Conservation (phyloP, 2,329 filamentous ascomycete genomes). For the Xylariaceae sp. region DNA sequence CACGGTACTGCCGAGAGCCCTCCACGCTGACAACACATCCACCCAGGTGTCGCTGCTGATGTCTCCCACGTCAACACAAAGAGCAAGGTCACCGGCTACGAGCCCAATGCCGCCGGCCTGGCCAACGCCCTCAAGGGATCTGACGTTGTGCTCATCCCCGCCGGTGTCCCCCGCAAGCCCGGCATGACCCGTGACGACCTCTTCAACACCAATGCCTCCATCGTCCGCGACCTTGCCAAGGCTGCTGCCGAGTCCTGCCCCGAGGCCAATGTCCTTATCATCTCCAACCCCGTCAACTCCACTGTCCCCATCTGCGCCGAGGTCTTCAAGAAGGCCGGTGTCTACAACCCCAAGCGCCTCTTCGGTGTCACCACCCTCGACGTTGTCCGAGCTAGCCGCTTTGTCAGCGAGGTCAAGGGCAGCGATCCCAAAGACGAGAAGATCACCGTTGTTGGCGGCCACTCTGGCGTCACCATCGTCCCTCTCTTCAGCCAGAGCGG, state of each 20-base stretch:
- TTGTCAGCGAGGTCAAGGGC: slow-evolving; percentile 90
- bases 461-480: slow-evolving; percentile 97
- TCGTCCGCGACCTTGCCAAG: slow-evolving; percentile 97
- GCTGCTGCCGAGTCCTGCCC: slow-evolving; percentile 83
- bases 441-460: slow-evolving; percentile 93
- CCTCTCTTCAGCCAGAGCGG: slow-evolving; percentile 93
- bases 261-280: slow-evolving; percentile 93
- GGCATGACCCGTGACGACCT: slow-evolving; percentile 99
- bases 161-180: slow-evolving; percentile 97
- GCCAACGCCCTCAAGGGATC: slow-evolving; percentile 75
- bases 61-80: slow-evolving; percentile 99
- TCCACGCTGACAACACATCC: slow-evolving; percentile 1
- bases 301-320: slow-evolving; percentile 97
- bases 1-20: neutral
- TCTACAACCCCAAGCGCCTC: slow-evolving; percentile 99
- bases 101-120: slow-evolving; percentile 71
- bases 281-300: slow-evolving; percentile 99
- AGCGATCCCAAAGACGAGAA: slow-evolving; percentile 90
- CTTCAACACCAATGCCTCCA: slow-evolving; percentile 99
- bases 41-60: slow-evolving; percentile 89
- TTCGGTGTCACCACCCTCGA: slow-evolving; percentile 99
- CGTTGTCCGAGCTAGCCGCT: slow-evolving; percentile 94
- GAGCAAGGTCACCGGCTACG: slow-evolving; percentile 87
- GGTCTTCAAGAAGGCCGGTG: slow-evolving; percentile 89
- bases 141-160: slow-evolving; percentile 95